Percentiles rank a stretch among this genome's conserved stretches.
Conservation (phyloP, 371 early-diverging fungal species). For the Mortierella sp. region DNA sequence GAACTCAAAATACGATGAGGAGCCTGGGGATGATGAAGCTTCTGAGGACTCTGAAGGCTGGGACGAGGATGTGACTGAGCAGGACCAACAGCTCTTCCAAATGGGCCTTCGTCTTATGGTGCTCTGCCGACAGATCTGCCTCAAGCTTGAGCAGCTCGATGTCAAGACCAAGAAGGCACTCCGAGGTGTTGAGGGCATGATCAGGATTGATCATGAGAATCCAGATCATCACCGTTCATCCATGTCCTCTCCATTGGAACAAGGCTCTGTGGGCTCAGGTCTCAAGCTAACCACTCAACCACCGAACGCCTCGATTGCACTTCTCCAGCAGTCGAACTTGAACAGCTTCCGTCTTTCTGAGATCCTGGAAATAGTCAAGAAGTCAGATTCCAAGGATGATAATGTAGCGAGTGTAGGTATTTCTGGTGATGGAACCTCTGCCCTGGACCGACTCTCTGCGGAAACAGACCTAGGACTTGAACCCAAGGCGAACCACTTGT, state of each 20-base stretch:
- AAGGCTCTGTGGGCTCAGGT: conserved; percentile 12
- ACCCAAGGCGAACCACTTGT: conserved; percentile 39
- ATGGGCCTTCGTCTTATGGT: conserved; percentile 70
- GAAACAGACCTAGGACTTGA: conserved; percentile 36
- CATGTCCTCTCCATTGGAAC: conserved; percentile 4
- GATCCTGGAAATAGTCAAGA: conserved; percentile 52
- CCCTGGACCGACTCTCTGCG: conserved; percentile 8
- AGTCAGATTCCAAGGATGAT: conserved; percentile 34
- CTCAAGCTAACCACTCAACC: conserved; percentile 17
- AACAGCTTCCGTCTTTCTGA: conserved; percentile 63
- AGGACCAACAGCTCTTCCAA: conserved; percentile 62
- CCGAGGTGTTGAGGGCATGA: conserved; percentile 47
- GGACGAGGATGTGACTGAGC: conserved; percentile 54
- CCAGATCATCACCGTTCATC: conserved; percentile 5
- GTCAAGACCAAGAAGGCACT: conserved; percentile 55
- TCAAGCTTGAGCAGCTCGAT: conserved; percentile 58
- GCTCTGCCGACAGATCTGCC: conserved; percentile 59
- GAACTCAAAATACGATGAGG: conserved; percentile 14
- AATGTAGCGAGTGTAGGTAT: conserved; percentile 4
- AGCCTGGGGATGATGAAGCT: conserved; percentile 34
- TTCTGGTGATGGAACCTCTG: conserved; percentile 15
- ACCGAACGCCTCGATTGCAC: conserved; percentile 60
- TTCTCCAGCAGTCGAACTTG: conserved; percentile 65
- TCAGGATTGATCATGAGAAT: conserved; percentile 41
- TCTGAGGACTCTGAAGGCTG: conserved; percentile 56